A percentile compares a stretch with the other conserved stretches of the same genome.
These are phyloP conservation scores for Solanum virginianum DNA, from an alignment of 257 asterid genomes.

Conservation along the genomic window DNA sequence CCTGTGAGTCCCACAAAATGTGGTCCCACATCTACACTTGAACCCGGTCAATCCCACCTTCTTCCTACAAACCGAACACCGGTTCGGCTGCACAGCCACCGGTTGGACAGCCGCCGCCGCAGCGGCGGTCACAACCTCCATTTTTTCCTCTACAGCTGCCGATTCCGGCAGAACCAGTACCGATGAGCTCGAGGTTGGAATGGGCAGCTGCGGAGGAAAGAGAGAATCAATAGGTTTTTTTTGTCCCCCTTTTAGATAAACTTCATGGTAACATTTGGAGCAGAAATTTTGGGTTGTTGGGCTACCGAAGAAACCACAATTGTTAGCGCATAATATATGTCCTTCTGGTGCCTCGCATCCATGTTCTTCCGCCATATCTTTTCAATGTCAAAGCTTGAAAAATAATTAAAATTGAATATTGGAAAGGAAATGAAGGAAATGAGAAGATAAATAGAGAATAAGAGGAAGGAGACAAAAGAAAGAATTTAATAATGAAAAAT, in stretches of 20 bases:
- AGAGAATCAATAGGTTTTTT: constrained; percentile 19
- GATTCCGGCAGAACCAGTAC: background rate
- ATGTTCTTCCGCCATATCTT: constrained; percentile 76
- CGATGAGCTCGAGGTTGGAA: background rate
- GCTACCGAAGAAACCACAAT: constrained; percentile 83
- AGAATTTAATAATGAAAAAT: constrained; percentile 7
- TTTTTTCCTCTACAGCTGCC: background rate
- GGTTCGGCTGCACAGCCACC: constrained; percentile 25
- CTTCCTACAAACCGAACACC: constrained; percentile 64
- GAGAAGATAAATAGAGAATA: background rate
- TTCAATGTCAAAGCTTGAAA: background rate
- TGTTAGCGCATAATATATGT: constrained; percentile 65
- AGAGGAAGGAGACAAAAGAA: constrained; percentile 22
- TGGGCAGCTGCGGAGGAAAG: constrained; percentile 1
- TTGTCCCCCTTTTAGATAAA: constrained; percentile 12
- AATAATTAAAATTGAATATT: background rate
- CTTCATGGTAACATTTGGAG: constrained; percentile 58
- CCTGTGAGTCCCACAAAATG: constrained; percentile 80
- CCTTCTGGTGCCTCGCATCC: constrained; percentile 68
- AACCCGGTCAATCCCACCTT: constrained; percentile 81
- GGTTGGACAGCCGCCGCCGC: background rate
- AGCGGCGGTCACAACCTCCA: background rate
- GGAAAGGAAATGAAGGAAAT: background rate
- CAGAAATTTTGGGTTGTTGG: constrained; percentile 71
- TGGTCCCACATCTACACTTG: constrained; percentile 71